Evolutionary conservation across 31 red algal genomes (phyloP), one percentile per base, ranked within the genome.

Genomic region (Odonthalia washingtoniensis): DNA sequence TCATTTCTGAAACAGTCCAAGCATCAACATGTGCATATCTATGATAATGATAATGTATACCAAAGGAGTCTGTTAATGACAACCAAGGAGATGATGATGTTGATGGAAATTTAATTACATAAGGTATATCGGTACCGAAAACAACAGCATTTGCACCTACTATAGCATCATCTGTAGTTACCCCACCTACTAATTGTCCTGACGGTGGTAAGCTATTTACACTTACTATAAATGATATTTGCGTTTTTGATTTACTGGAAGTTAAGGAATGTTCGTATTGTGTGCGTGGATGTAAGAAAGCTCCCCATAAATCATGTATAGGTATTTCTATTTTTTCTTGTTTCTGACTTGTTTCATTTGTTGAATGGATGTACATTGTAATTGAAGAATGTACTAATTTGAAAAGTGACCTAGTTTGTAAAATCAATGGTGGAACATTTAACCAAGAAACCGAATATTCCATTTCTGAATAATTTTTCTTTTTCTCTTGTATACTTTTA

Each of bases 121-220:
- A 30, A 0, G 80, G 81, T 3, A 95, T 49, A 5, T 45, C 41
- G 40, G 72, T 76, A 46, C 92, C 92, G 42, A 90, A 88, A 2
- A 85, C 62, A 16, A 95, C 83, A 14, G 92, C 81, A 18, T 69
- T 65, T 43, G 87, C 92, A 4, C 86, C 92, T 5, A 68, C 46
- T 12, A 95, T 90, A 62, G 70, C 79, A 6, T 65, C 72, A 34
- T 95, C 92, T 9, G 87, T 90, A 63, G 77, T 88, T 24, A 90
- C 76, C 41, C 92, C 92, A 14, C 86, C 86, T 1, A 81, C 64
- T 75, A 95, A 86, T 69, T 95, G 92, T 2, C 86, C 85, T 12
- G 66, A 74, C 0, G 75, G 74, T 1, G 87, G 77, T 0, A 57
- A 53, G 68, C 76, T 49, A 9, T 88, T 70, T 18, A 65, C 75